Conservation (phyloP, 2,329 filamentous ascomycete species). For the Dothistroma septosporum region DNA sequence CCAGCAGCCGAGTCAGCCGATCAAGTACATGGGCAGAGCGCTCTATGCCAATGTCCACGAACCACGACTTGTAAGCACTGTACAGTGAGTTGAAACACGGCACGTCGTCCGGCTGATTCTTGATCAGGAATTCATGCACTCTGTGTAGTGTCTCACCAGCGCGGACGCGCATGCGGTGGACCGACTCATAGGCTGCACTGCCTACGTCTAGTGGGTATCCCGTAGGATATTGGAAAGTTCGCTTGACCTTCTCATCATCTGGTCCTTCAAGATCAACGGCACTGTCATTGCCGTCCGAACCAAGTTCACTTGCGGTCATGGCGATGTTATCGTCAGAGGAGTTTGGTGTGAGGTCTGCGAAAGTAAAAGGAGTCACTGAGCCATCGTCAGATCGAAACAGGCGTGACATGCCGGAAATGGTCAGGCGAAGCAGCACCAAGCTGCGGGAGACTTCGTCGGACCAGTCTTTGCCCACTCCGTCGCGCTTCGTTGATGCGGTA, state of each 20-base stretch:
- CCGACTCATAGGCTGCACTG: slow-evolving; percentile 64
- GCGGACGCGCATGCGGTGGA: slow-evolving; percentile 76
- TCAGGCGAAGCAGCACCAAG: slow-evolving; percentile 79
- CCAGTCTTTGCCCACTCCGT: slow-evolving; percentile 97
- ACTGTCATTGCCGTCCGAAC: slow-evolving; percentile 44
- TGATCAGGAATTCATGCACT: slow-evolving; percentile 77
- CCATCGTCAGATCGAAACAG: slow-evolving; percentile 70
- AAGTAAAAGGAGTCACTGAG: slow-evolving; percentile 34
- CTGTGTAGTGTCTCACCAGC: slow-evolving; percentile 76
- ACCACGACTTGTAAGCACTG: slow-evolving; percentile 90
- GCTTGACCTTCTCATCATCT: slow-evolving; percentile 77
- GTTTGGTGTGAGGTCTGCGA: slow-evolving; percentile 55
- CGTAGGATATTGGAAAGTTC: slow-evolving; percentile 81
- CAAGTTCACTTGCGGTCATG: slow-evolving; percentile 22
- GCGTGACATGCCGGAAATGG: slow-evolving; percentile 83
- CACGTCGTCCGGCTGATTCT: slow-evolving; percentile 90
- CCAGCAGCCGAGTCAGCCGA: slow-evolving; percentile 76
- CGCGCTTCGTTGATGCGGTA: slow-evolving; percentile 76
- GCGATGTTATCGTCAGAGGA: slow-evolving; percentile 32
- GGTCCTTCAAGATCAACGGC: slow-evolving; percentile 58
- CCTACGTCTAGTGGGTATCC: slow-evolving; percentile 71
- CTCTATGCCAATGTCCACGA: slow-evolving; percentile 95
- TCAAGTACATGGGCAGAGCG: slow-evolving; percentile 90
- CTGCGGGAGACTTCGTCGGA: slow-evolving; percentile 93
- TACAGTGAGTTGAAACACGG: slow-evolving; percentile 91